Evolutionary conservation across 2,329 filamentous ascomycete species (phyloP).

Genomic region (Cryphonectria radicalis): DNA sequence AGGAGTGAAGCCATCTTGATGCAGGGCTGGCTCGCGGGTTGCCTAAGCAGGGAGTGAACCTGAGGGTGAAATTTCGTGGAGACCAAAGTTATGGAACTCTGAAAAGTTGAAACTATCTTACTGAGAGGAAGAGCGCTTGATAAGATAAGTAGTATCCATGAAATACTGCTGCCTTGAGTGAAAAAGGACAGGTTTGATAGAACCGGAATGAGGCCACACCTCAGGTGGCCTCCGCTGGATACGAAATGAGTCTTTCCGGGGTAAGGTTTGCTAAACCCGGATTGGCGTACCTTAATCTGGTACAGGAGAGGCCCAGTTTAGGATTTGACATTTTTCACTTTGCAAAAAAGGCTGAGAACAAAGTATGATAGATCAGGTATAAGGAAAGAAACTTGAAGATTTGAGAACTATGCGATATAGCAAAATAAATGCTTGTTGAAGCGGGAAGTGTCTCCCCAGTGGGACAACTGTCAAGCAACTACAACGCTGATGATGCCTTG

Average conservation of each 20-base stretch:
- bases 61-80: background rate
- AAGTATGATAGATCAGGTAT: background rate
- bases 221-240: background rate
- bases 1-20: slow-evolving; percentile 13
- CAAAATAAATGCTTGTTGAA: background rate
- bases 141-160: background rate
- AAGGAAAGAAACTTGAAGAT: background rate
- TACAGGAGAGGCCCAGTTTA: background rate
- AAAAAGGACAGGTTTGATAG: slow-evolving; percentile 16
- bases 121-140: background rate
- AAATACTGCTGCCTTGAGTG: slow-evolving; percentile 22
- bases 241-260: background rate
- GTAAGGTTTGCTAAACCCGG: background rate
- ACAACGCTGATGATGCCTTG: background rate
- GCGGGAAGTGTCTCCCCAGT: background rate
- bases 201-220: background rate
- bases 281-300: background rate
- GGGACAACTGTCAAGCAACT: background rate
- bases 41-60: background rate
- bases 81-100: background rate
- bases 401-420: background rate
- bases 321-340: background rate
- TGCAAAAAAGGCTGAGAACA: background rate
- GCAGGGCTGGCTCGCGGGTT: background rate
- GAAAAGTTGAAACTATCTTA: background rate